Percentiles rank a stretch among this genome's conserved stretches.
Conservation (phyloP, 1,284 basidiomycete species). For the Irpex rosettiformis region DNA sequence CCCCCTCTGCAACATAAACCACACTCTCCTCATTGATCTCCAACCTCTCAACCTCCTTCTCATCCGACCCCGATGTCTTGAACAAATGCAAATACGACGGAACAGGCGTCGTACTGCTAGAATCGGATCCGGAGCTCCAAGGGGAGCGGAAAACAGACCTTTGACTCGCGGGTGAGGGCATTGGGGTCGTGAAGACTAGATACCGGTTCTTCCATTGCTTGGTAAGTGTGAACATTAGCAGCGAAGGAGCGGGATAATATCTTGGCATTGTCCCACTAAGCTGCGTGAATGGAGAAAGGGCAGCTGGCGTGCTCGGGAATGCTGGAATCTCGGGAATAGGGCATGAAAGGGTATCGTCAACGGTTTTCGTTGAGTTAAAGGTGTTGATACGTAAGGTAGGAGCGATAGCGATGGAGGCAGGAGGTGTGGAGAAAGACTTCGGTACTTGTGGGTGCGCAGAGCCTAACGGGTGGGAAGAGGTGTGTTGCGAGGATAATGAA, state of each 20-base stretch:
- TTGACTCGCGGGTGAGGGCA: constrained; percentile 32
- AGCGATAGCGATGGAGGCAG: constrained; percentile 3
- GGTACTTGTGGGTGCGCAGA: constrained; percentile 1
- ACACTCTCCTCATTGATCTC: constrained; percentile 72
- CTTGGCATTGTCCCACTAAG: constrained; percentile 55
- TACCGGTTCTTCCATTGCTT: constrained; percentile 70
- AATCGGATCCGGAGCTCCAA: constrained; percentile 20
- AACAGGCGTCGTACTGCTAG: constrained; percentile 16
- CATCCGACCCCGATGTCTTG: constrained; percentile 52
- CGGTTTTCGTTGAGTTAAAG: background rate
- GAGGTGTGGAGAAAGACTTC: constrained; percentile 8
- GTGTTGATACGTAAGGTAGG: constrained; percentile 14
- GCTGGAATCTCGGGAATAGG: constrained; percentile 42
- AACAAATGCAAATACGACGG: constrained; percentile 70
- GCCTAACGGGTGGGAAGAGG: constrained; percentile 2
- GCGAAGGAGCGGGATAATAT: constrained; percentile 60
- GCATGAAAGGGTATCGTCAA: constrained; percentile 7
- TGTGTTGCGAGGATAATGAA: background rate
- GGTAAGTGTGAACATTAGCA: constrained; percentile 65
- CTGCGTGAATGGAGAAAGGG: constrained; percentile 48
- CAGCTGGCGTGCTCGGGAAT: constrained; percentile 53
- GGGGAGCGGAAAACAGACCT: constrained; percentile 14
- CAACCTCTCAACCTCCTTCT: constrained; percentile 66
- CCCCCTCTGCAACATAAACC: constrained; percentile 68
- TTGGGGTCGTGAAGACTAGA: constrained; percentile 53